Percentiles rank a stretch among this genome's conserved stretches.
phyloP scores from a whole-genome alignment of 2,329 filamentous ascomycete genomes.

The Cryphonectria japonica region DNA sequence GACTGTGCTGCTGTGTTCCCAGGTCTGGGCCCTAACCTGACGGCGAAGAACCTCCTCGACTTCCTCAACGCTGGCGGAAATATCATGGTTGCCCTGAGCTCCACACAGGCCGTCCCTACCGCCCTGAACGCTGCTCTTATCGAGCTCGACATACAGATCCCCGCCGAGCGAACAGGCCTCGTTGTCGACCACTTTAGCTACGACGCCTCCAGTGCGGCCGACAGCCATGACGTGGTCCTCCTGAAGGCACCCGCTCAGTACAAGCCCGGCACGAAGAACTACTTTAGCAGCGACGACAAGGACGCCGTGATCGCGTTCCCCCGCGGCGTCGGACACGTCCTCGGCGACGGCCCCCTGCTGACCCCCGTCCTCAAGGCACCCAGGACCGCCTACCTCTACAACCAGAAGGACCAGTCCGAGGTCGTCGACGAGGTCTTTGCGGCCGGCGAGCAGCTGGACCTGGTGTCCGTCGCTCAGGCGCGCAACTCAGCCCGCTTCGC shows the following conservation, averaged over 20 bases:
- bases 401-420: slow-evolving; percentile 81
- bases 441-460: slow-evolving; percentile 77
- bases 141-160: slow-evolving; percentile 88
- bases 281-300: slow-evolving; percentile 68
- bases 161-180: slow-evolving; percentile 79
- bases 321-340: slow-evolving; percentile 75
- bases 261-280: slow-evolving; percentile 73
- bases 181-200: slow-evolving; percentile 97
- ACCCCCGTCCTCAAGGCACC: slow-evolving; percentile 82
- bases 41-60: slow-evolving; percentile 82
- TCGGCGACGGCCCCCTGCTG: slow-evolving; percentile 78
- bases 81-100: slow-evolving; percentile 82
- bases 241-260: slow-evolving; percentile 69
- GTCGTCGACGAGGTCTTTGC: slow-evolving; percentile 81
- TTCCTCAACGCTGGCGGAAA: slow-evolving; percentile 94
- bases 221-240: slow-evolving; percentile 87
- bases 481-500: slow-evolving; percentile 91
- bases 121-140: slow-evolving; percentile 78
- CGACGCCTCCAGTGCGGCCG: slow-evolving; percentile 73
- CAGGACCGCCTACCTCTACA: slow-evolving; percentile 88
- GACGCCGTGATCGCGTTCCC: slow-evolving; percentile 76
- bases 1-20: slow-evolving; percentile 6
- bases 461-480: slow-evolving; percentile 87
- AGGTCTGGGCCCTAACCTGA: slow-evolving; percentile 88
- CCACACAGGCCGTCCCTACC: slow-evolving; percentile 69